Percentiles rank a stretch among this genome's conserved stretches.
Evolutionary conservation across 176 grass and related monocot species (phyloP).

Genomic region (Eremochloa ophiuroides): DNA sequence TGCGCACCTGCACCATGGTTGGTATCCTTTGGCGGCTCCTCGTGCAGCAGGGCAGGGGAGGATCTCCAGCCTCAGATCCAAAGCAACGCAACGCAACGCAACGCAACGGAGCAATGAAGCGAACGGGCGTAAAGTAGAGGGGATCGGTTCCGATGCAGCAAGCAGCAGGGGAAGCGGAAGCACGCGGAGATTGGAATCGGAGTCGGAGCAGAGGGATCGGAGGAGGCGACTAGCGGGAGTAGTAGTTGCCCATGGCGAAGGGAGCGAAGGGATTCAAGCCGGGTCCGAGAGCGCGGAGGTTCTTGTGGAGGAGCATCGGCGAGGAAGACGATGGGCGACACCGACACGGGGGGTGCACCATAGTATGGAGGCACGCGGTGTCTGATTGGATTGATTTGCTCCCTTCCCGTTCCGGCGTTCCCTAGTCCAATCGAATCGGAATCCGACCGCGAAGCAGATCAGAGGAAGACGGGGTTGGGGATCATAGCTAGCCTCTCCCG

Average conservation of each 20-base stretch:
- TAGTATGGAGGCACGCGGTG: conserved; percentile 17
- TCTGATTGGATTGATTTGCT: background rate
- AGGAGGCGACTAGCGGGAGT: conserved; percentile 52
- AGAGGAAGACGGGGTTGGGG: conserved; percentile 34
- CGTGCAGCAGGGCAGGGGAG: background rate
- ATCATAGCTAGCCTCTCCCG: conserved; percentile 16
- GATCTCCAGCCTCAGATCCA: conserved; percentile 6
- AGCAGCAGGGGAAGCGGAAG: background rate
- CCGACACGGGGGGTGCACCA: conserved; percentile 43
- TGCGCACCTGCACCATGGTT: conserved; percentile 47
- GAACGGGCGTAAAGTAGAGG: background rate
- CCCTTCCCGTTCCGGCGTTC: background rate
- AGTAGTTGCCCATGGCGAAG: conserved; percentile 86
- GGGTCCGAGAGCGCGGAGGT: conserved; percentile 73
- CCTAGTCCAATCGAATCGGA: background rate
- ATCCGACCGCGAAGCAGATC: background rate
- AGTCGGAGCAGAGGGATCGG: background rate
- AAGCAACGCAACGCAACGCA: too few species aligned
- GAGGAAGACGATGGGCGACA: conserved; percentile 21
- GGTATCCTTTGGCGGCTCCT: background rate
- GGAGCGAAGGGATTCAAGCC: conserved; percentile 95
- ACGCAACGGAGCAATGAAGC: background rate
- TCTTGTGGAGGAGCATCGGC: conserved; percentile 56
- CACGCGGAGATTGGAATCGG: background rate
- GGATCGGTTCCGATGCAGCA: background rate